Conservation (phyloP, 2,329 filamentous ascomycete species). For the Zarea fungicola region DNA sequence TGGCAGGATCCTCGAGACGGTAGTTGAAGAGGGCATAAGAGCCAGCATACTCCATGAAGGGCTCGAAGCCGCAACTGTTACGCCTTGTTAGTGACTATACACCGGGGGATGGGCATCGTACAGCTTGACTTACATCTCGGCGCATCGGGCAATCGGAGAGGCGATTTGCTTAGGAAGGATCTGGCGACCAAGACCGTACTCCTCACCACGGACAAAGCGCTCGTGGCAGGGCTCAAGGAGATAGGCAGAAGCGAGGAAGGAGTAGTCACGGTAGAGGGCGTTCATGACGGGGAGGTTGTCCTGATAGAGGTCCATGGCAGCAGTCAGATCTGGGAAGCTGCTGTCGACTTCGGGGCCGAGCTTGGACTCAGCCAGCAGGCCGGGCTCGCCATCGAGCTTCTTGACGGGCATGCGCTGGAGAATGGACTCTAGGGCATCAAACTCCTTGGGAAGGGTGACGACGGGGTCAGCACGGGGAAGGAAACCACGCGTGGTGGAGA, state of each 20-base stretch:
- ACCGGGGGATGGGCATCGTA: no score
- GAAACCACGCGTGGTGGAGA: slow-evolving; percentile 70
- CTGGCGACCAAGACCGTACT: slow-evolving; percentile 73
- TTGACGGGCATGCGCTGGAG: slow-evolving; percentile 74
- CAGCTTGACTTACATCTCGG: slow-evolving; percentile 65
- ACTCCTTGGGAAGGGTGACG: slow-evolving; percentile 63
- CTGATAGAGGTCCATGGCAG: slow-evolving; percentile 64
- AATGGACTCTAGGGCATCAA: slow-evolving; percentile 66
- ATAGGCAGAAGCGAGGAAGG: slow-evolving; percentile 84
- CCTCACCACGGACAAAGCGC: slow-evolving; percentile 62
- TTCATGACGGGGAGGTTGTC: slow-evolving; percentile 75
- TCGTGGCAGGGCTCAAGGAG: slow-evolving; percentile 88
- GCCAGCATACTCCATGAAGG: slow-evolving; percentile 82
- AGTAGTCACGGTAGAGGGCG: slow-evolving; percentile 86
- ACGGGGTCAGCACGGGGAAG: slow-evolving; percentile 63
- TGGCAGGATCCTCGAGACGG: slow-evolving; percentile 50
- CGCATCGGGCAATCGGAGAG: slow-evolving; percentile 77
- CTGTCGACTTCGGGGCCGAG: slow-evolving; percentile 70
- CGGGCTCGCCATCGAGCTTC: slow-evolving; percentile 66
- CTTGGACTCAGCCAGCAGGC: slow-evolving; percentile 67
- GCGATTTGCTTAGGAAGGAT: slow-evolving; percentile 68
- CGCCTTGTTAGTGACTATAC: no score
- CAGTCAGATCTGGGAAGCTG: slow-evolving; percentile 73
- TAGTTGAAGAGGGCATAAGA: slow-evolving; percentile 68
- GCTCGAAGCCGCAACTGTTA: slow-evolving; percentile 70